Percentiles rank a stretch among this genome's conserved stretches.
Evolutionary conservation across 1,139 yeast species (phyloP).

Genomic region (Taphrina confusa): DNA sequence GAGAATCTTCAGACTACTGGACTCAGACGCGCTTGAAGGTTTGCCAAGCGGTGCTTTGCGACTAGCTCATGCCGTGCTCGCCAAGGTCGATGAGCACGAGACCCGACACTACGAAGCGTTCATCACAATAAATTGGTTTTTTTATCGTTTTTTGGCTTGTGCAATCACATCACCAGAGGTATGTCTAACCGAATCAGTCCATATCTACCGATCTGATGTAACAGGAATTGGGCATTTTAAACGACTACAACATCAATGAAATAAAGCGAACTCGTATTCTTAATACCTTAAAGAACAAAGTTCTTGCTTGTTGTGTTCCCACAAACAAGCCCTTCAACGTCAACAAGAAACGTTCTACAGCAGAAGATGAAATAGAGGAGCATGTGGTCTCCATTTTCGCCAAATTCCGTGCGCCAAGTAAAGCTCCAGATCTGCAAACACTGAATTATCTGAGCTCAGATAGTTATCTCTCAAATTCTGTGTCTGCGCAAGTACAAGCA

Average conservation of each 20-base stretch:
- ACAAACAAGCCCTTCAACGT: background rate
- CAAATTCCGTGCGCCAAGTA: background rate
- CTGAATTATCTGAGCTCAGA: background rate
- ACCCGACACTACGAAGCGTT: slow-evolving; percentile 12
- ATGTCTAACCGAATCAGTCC: background rate
- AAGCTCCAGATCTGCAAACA: background rate
- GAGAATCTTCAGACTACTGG: slow-evolving; percentile 12
- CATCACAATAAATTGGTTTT: slow-evolving; percentile 27
- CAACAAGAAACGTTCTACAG: background rate
- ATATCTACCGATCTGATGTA: background rate
- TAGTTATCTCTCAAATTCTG: background rate
- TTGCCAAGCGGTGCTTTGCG: slow-evolving; percentile 15
- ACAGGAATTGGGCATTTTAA: slow-evolving; percentile 1
- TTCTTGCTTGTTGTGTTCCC: slow-evolving; percentile 14
- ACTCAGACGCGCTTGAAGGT: slow-evolving; percentile 11
- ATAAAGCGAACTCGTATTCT: slow-evolving; percentile 17
- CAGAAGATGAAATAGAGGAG: slow-evolving; percentile 10
- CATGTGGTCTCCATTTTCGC: slow-evolving; percentile 8
- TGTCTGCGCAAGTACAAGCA: background rate
- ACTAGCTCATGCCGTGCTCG: slow-evolving; percentile 5
- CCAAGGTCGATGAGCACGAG: slow-evolving; percentile 2
- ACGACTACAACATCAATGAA: slow-evolving; percentile 17
- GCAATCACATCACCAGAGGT: slow-evolving; percentile 24
- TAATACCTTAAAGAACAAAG: slow-evolving; percentile 9
- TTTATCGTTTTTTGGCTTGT: slow-evolving; percentile 7